A percentile compares a stretch with the other conserved stretches of the same genome.
Conservation (phyloP, 2,329 filamentous ascomycete species). For the Aspergillus eucalypticola region DNA sequence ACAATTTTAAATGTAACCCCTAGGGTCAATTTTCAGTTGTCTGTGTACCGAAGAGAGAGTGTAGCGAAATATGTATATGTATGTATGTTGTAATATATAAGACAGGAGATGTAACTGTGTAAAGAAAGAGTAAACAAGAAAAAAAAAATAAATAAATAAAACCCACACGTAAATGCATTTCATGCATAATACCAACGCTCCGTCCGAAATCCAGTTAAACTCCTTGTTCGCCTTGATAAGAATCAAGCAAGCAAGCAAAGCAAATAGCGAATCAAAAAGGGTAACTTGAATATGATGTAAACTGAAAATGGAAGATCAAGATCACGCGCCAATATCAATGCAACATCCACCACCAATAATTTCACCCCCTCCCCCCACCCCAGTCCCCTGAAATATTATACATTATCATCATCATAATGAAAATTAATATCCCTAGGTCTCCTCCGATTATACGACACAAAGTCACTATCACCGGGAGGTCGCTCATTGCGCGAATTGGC, state of each 20-base stretch:
- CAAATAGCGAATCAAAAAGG: too few species aligned
- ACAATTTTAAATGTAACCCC: too few species aligned
- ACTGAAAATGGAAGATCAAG: too few species aligned
- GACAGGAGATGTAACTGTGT: neutral
- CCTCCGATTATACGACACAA: constrained; percentile 76
- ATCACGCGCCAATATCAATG: too few species aligned
- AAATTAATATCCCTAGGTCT: constrained; percentile 89
- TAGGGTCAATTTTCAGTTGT: too few species aligned
- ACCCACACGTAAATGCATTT: neutral
- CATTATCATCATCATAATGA: constrained; percentile 86
- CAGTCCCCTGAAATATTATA: constrained; percentile 52
- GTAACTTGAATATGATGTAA: too few species aligned
- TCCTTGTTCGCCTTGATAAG: neutral
- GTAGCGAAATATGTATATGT: neutral
- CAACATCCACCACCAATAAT: neutral
- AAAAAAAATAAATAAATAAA: neutral
- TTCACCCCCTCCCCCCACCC: neutral
- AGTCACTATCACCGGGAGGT: constrained; percentile 85
- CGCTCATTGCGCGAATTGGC: constrained; percentile 90
- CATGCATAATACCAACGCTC: neutral
- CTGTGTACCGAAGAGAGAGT: too few species aligned
- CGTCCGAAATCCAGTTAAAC: neutral
- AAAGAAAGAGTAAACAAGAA: neutral
- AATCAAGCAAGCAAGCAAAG: neutral
- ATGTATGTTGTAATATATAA: neutral